Conservation (phyloP, 2,329 filamentous ascomycete species). For the Talaromyces sp. region DNA sequence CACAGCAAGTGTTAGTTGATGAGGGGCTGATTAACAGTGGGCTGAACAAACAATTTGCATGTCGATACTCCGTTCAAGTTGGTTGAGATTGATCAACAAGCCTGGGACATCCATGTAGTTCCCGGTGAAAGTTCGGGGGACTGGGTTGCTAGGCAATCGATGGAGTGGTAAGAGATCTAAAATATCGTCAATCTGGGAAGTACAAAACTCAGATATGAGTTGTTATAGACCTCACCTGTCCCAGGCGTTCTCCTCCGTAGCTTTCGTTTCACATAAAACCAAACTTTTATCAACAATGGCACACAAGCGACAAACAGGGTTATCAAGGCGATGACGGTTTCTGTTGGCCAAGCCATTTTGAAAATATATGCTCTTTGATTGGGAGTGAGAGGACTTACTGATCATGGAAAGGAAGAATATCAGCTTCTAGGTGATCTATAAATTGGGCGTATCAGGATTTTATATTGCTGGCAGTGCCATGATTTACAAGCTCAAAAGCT, state of each 20-base stretch:
- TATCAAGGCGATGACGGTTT: background rate
- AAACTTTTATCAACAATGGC: background rate
- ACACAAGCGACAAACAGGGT: background rate
- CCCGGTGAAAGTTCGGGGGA: background rate
- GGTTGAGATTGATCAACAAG: background rate
- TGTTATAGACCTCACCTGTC: background rate
- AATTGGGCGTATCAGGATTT: background rate
- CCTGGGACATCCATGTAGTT: background rate
- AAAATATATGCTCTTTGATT: background rate
- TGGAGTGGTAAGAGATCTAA: background rate
- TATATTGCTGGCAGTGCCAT: background rate
- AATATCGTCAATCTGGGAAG: background rate
- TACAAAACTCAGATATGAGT: background rate
- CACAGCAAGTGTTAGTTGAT: background rate
- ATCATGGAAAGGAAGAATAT: background rate
- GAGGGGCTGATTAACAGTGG: background rate
- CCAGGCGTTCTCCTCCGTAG: background rate
- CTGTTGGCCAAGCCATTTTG: conserved; percentile 1
- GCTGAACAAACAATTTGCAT: background rate
- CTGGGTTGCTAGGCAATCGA: background rate
- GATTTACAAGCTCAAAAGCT: background rate
- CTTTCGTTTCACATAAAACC: background rate
- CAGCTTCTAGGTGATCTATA: no score
- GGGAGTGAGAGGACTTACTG: background rate
- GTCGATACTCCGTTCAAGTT: background rate